A percentile compares a stretch with the other conserved stretches of the same genome.
Conservation (phyloP, 495 filamentous ascomycete species). For the Podospora sp. region DNA sequence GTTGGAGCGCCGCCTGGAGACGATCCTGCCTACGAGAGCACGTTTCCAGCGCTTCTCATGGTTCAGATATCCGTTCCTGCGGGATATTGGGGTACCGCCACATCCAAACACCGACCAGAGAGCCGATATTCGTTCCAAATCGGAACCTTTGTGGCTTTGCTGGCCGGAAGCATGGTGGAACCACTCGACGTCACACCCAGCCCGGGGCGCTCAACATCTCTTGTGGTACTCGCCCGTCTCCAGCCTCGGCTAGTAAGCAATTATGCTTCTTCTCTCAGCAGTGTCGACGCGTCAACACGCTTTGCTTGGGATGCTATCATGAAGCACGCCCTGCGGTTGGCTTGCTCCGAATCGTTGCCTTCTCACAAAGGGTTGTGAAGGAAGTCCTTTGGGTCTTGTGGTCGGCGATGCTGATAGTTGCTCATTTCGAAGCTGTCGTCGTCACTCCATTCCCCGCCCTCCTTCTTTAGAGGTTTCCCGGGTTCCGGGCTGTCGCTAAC, state of each 20-base stretch:
- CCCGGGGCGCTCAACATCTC: not conserved
- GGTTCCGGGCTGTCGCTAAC: constrained; percentile 18
- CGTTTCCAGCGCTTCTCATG: not conserved
- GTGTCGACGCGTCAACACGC: too few relatives aligned
- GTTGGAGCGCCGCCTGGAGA: not conserved
- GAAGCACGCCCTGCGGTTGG: too few relatives aligned
- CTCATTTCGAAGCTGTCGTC: constrained; percentile 30
- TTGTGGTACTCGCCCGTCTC: not conserved
- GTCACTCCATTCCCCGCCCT: constrained; percentile 22
- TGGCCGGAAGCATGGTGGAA: too few relatives aligned
- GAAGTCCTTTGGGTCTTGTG: constrained; percentile 28
- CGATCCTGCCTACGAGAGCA: not conserved
- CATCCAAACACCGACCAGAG: too few relatives aligned
- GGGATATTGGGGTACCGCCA: not conserved
- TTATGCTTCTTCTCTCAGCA: too few relatives aligned
- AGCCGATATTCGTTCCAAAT: too few relatives aligned
- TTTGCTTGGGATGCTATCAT: too few relatives aligned
- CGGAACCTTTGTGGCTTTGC: too few relatives aligned
- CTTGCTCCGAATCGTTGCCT: not conserved
- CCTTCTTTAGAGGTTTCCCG: not conserved
- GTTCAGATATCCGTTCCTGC: not conserved
- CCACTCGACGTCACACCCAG: too few relatives aligned
- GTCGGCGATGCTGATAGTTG: constrained; percentile 21
- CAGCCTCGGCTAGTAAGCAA: not conserved
- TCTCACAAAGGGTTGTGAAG: constrained; percentile 12